phyloP scores from a whole-genome alignment of 768 basidiomycete species.

The Amanita phalloides region DNA sequence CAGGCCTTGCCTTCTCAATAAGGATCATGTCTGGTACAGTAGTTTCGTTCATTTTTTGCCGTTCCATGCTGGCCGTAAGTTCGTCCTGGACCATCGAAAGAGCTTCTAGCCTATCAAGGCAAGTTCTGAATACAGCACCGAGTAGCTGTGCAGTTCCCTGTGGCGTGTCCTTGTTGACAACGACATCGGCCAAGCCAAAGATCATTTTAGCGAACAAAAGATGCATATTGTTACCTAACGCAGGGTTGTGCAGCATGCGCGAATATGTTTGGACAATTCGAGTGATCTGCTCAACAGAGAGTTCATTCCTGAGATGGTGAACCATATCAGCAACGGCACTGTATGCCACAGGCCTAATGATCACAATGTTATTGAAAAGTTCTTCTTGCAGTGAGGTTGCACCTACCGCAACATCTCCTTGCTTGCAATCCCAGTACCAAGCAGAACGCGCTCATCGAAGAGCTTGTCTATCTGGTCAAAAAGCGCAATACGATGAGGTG shows the following conservation, averaged over 20 bases:
- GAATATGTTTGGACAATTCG: conserved; percentile 80
- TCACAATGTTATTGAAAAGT: conserved; percentile 7
- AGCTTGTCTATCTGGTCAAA: conserved; percentile 81
- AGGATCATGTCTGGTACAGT: conserved; percentile 39
- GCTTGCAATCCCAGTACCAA: conserved; percentile 76
- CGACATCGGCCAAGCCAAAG: conserved; percentile 77
- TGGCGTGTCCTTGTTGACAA: conserved; percentile 64
- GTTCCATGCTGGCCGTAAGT: conserved; percentile 34
- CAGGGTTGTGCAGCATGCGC: conserved; percentile 80
- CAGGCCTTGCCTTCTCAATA: conserved; percentile 81
- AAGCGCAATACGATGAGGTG: conserved; percentile 67
- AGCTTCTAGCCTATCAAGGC: conserved; percentile 76
- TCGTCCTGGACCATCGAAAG: conserved; percentile 58
- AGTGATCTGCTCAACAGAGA: conserved; percentile 64
- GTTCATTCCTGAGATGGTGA: conserved; percentile 80
- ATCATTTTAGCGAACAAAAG: conserved; percentile 90
- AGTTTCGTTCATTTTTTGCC: conserved; percentile 34
- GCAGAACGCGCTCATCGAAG: conserved; percentile 80
- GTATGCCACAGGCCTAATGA: conserved; percentile 62
- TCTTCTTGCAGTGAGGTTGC: neutral
- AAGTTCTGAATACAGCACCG: conserved; percentile 67
- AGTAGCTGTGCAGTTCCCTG: conserved; percentile 64
- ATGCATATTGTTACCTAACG: conserved; percentile 71
- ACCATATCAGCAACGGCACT: conserved; percentile 88
- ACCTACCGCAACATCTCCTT: conserved; percentile 75